These are phyloP conservation scores for Alternaria angustiovoidea DNA, from an alignment of 2,329 filamentous ascomycete genomes.

Conservation along the genomic window DNA sequence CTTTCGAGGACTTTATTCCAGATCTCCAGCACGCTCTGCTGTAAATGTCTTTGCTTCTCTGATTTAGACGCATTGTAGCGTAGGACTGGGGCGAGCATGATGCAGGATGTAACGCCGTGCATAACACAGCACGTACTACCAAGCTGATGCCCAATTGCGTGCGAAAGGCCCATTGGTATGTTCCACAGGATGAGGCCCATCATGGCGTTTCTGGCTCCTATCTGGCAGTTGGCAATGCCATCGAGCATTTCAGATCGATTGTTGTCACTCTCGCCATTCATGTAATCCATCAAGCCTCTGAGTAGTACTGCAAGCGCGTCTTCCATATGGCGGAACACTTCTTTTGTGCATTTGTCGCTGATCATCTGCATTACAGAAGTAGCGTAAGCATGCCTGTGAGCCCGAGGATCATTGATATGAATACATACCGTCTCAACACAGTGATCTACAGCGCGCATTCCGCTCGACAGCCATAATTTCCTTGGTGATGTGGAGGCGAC, in stretches of 20 bases:
- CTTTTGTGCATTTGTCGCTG: constrained; percentile 20
- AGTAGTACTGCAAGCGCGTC: constrained; percentile 32
- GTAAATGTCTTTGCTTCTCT: constrained; percentile 17
- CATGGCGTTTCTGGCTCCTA: constrained; percentile 33
- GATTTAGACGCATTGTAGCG: constrained; percentile 23
- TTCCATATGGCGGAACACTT: constrained; percentile 28
- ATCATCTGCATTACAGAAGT: constrained; percentile 15
- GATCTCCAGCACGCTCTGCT: constrained; percentile 24
- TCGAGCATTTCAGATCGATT: constrained; percentile 21
- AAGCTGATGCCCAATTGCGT: constrained; percentile 35
- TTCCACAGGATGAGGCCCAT: constrained; percentile 27
- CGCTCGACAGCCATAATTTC: constrained; percentile 38
- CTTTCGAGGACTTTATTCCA: constrained; percentile 30
- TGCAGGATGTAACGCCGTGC: constrained; percentile 34
- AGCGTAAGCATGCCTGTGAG: not conserved
- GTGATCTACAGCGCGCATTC: constrained; percentile 41
- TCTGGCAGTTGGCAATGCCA: constrained; percentile 30
- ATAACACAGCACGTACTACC: constrained; percentile 30
- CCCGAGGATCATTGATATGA: not conserved
- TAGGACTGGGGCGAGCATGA: constrained; percentile 31
- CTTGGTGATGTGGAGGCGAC: constrained; percentile 34
- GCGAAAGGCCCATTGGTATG: constrained; percentile 31
- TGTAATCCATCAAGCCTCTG: constrained; percentile 28
- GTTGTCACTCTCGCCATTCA: constrained; percentile 22
- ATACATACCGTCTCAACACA: constrained; percentile 35